A percentile compares a stretch with the other conserved stretches of the same genome.
phyloP scores from a whole-genome alignment of 805 yeast species.

The Candida caryicola region DNA sequence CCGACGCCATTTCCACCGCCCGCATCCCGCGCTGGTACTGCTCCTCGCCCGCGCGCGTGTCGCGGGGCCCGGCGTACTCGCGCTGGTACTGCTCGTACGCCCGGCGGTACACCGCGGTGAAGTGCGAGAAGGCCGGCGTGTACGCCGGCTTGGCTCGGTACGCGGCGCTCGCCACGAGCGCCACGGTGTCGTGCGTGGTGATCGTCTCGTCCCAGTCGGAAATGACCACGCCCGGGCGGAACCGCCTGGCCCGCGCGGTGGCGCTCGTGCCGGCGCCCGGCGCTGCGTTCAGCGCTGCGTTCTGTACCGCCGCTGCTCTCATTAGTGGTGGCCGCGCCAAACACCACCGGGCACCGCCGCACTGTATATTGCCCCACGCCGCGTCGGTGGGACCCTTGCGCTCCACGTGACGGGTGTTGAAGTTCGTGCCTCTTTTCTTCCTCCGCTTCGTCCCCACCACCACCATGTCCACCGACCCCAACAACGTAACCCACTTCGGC shows the following conservation, averaged over 20 bases:
- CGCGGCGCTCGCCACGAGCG: conserved; percentile 48
- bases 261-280: no score
- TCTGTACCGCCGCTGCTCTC: no score
- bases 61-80: conserved; percentile 25
- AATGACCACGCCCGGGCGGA: conserved; percentile 25
- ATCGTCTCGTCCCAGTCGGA: conserved; percentile 71
- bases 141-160: conserved; percentile 36
- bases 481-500: conserved; percentile 5
- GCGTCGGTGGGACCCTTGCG: no score
- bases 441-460: no score
- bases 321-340: no score
- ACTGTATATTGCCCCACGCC: no score
- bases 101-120: conserved; percentile 40
- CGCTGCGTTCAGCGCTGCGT: no score
- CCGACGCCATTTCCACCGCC: conserved; percentile 48
- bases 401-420: no score
- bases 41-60: conserved; percentile 39
- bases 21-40: conserved; percentile 45
- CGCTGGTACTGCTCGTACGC: conserved; percentile 31
- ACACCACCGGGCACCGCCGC: no score
- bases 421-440: no score
- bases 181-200: conserved; percentile 54
- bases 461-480: neutral
- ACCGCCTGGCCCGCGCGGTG: neutral
- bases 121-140: conserved; percentile 41